phyloP scores from a whole-genome alignment of 2,329 filamentous ascomycete genomes.

The Alternaria alternata region DNA sequence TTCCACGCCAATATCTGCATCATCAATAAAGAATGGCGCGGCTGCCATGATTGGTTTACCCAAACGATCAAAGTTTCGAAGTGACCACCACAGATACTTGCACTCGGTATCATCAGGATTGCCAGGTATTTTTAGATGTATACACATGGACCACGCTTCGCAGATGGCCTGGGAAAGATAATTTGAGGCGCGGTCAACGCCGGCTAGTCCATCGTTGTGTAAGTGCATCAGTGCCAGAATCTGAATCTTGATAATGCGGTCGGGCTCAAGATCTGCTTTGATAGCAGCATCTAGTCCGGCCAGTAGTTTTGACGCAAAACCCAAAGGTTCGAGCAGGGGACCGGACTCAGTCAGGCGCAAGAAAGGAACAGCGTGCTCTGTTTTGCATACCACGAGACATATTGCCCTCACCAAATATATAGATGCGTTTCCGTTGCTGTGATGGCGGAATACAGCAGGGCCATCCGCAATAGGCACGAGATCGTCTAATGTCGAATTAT shows the following conservation, averaged over 20 bases:
- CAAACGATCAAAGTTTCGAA: constrained; percentile 8
- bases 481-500: constrained; percentile 3
- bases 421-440: constrained; percentile 4
- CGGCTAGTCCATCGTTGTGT: constrained; percentile 5
- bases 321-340: background rate
- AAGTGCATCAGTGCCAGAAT: constrained; percentile 13
- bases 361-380: constrained; percentile 3
- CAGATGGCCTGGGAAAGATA: constrained; percentile 5
- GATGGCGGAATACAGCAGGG: background rate
- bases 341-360: background rate
- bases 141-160: constrained; percentile 12
- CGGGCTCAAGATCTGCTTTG: constrained; percentile 7
- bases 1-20: constrained; percentile 5
- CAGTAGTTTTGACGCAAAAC: constrained; percentile 6
- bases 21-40: constrained; percentile 9
- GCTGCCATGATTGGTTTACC: constrained; percentile 11
- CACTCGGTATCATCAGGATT: constrained; percentile 4
- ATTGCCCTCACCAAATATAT: constrained; percentile 4
- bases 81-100: constrained; percentile 11
- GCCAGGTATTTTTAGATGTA: constrained; percentile 3
- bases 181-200: constrained; percentile 2
- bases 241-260: constrained; percentile 7
- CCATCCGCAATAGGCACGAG: constrained; percentile 6
- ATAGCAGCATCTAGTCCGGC: constrained; percentile 9
- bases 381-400: constrained; percentile 10